Percentiles rank a stretch among this genome's conserved stretches.
Evolutionary conservation across 345 rosid species (phyloP).

Genomic region (Xanthoceras sorbifolium): DNA sequence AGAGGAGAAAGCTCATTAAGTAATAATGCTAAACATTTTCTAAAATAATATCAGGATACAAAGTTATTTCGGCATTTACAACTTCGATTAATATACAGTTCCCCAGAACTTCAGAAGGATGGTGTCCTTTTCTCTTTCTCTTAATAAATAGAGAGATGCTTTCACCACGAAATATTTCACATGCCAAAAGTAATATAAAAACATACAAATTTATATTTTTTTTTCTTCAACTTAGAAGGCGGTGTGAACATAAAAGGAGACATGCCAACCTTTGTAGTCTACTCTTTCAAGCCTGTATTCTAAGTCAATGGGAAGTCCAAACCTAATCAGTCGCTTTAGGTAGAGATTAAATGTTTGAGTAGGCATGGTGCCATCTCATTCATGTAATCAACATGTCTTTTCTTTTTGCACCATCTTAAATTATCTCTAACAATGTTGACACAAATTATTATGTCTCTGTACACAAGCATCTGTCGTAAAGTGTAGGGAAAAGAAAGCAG

Average conservation of each 20-base stretch:
- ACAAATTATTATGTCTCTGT: not conserved
- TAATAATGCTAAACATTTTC: not conserved
- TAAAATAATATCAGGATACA: not conserved
- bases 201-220: not conserved
- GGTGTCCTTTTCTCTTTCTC: not conserved
- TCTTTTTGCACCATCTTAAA: not conserved
- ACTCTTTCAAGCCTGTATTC: not conserved
- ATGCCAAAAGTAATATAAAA: constrained; percentile 1
- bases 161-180: not conserved
- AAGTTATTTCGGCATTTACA: not conserved
- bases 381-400: not conserved
- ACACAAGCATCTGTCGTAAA: not conserved
- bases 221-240: not conserved
- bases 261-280: not conserved
- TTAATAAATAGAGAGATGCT: not conserved
- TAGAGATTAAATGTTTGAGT: not conserved
- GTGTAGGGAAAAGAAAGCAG: not conserved
- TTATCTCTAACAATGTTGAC: not conserved
- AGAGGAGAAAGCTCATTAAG: not conserved
- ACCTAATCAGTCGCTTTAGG: not conserved
- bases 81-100: not conserved
- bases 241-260: not conserved
- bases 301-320: not conserved
- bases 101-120: not conserved
- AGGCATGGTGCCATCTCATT: constrained; percentile 1